phyloP scores from a whole-genome alignment of 495 filamentous ascomycete species.

The Cercophora scortea region DNA sequence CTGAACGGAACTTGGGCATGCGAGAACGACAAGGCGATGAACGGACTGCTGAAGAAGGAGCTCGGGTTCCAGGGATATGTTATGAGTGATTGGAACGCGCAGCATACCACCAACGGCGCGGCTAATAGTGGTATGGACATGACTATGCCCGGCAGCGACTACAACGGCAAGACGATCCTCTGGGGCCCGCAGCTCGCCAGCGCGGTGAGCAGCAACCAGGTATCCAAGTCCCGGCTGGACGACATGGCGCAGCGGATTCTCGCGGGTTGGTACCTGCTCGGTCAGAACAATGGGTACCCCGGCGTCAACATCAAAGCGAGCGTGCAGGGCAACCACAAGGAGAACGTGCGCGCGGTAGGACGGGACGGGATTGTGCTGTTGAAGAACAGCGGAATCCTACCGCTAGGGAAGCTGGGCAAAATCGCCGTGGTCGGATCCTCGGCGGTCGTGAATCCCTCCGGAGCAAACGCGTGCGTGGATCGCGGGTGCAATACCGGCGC shows the following conservation, averaged over 20 bases:
- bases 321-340: conserved; percentile 45
- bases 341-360: conserved; percentile 52
- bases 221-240: conserved; percentile 37
- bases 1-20: conserved; percentile 54
- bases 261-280: conserved; percentile 44
- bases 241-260: conserved; percentile 52
- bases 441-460: conserved; percentile 55
- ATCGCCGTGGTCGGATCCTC: conserved; percentile 68
- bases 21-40: conserved; percentile 44
- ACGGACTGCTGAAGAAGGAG: conserved; percentile 39
- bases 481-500: conserved; percentile 54
- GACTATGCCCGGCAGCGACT: conserved; percentile 50
- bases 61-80: conserved; percentile 44
- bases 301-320: conserved; percentile 43
- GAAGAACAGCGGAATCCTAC: conserved; percentile 61
- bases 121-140: conserved; percentile 46
- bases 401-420: conserved; percentile 49
- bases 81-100: conserved; percentile 50
- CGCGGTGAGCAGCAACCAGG: conserved; percentile 41
- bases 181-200: conserved; percentile 40
- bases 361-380: conserved; percentile 66
- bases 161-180: conserved; percentile 32
- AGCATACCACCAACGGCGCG: conserved; percentile 40
- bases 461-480: conserved; percentile 45
- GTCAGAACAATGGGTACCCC: conserved; percentile 44